A percentile compares a stretch with the other conserved stretches of the same genome.
phyloP scores from a whole-genome alignment of 331 rosid genomes.

The Pyracantha coccinea region DNA sequence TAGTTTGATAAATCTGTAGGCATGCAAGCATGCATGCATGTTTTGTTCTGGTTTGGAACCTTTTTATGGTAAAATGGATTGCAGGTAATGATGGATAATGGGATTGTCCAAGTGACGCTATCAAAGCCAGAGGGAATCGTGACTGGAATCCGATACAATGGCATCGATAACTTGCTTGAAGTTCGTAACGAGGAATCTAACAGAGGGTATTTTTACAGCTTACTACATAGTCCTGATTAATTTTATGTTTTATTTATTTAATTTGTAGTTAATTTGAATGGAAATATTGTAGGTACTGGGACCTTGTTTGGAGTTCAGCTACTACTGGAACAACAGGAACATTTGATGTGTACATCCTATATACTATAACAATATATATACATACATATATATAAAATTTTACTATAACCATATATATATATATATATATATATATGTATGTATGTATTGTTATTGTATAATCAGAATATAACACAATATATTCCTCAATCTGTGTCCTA shows the following conservation, averaged over 20 bases:
- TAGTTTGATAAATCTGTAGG: neutral
- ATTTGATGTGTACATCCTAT: constrained; percentile 29
- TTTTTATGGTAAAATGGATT: neutral
- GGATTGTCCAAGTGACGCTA: constrained; percentile 52
- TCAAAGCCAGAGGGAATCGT: constrained; percentile 75
- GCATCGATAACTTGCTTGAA: constrained; percentile 76
- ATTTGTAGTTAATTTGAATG: neutral
- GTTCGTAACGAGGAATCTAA: constrained; percentile 35
- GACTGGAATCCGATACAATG: constrained; percentile 58
- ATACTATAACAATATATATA: too few relatives aligned
- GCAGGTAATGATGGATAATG: constrained; percentile 78
- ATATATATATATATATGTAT: too few relatives aligned
- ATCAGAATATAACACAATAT: too few relatives aligned
- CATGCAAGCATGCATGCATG: neutral
- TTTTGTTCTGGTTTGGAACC: neutral
- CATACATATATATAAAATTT: too few relatives aligned
- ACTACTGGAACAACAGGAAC: constrained; percentile 20
- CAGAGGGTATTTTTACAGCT: constrained; percentile 47
- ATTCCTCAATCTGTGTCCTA: neutral
- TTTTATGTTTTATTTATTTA: neutral
- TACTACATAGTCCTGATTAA: too few relatives aligned
- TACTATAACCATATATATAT: too few relatives aligned
- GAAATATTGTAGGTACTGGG: constrained; percentile 34
- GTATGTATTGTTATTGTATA: too few relatives aligned
- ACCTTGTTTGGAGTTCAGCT: constrained; percentile 36